Conservation (phyloP, 345 rosid species). For the Heritiera fomes region DNA sequence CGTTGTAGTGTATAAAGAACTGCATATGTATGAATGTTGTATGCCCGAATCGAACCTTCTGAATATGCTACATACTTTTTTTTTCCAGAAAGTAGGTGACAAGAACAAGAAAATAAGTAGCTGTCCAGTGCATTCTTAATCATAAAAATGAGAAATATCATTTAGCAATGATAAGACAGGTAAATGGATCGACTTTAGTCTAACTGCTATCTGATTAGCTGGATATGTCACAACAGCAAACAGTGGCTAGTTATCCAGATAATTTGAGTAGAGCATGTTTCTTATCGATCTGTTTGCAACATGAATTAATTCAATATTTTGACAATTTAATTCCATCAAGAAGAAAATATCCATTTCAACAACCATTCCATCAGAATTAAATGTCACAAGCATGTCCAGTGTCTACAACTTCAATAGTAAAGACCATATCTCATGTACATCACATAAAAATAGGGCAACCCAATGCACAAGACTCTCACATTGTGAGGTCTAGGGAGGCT, state of each 20-base stretch:
- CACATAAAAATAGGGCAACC: neutral
- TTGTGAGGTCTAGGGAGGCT: too few relatives aligned
- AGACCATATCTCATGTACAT: neutral
- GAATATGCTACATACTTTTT: slow-evolving; percentile 93
- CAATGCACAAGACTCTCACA: too few relatives aligned
- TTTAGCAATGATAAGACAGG: neutral
- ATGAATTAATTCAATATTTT: neutral
- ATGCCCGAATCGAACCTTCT: slow-evolving; percentile 95
- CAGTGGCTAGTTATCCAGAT: neutral
- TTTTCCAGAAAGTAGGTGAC: slow-evolving; percentile 17
- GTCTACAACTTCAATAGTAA: neutral
- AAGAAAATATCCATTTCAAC: slow-evolving; percentile 4
- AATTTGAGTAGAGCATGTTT: neutral
- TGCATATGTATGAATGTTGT: slow-evolving; percentile 91
- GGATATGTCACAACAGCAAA: neutral
- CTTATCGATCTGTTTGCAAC: neutral
- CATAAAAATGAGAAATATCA: slow-evolving; percentile 8
- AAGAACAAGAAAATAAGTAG: slow-evolving; percentile 16
- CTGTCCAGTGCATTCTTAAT: slow-evolving; percentile 1
- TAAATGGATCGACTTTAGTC: neutral
- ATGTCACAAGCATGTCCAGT: neutral
- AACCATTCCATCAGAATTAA: neutral
- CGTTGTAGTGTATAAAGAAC: slow-evolving; percentile 89
- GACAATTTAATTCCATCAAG: neutral
- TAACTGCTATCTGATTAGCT: neutral